These are phyloP conservation scores for Globisporangium perplexum DNA, from an alignment of 352 stramenopile species.

Conservation along the genomic window DNA sequence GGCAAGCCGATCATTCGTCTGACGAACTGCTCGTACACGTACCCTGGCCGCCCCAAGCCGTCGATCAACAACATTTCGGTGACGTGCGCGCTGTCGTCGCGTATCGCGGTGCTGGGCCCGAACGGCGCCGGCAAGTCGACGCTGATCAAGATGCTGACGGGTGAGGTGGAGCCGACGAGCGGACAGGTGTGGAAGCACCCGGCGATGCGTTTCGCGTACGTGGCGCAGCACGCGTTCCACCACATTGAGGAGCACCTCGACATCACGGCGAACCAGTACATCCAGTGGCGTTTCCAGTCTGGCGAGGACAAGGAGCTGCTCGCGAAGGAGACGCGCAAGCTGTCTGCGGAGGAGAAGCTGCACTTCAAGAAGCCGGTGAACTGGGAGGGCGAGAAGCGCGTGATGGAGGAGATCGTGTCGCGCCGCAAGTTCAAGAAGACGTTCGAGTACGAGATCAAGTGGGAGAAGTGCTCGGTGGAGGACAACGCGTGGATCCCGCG, in stretches of 20 bases:
- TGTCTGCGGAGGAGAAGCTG: slow-evolving; percentile 91
- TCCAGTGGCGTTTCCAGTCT: slow-evolving; percentile 96
- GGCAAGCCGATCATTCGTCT: slow-evolving; percentile 88
- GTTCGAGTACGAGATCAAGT: slow-evolving; percentile 98
- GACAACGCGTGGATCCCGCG: slow-evolving; percentile 94
- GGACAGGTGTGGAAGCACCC: slow-evolving; percentile 84
- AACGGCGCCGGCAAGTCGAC: slow-evolving; percentile 96
- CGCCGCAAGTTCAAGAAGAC: slow-evolving; percentile 93
- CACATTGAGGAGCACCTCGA: slow-evolving; percentile 97
- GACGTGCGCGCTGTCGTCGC: slow-evolving; percentile 72
- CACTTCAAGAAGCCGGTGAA: slow-evolving; percentile 93
- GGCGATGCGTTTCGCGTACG: slow-evolving; percentile 92
- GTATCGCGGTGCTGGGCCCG: slow-evolving; percentile 78
- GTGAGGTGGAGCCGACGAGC: slow-evolving; percentile 68
- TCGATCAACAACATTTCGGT: slow-evolving; percentile 82
- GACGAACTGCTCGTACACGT: slow-evolving; percentile 82
- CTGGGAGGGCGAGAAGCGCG: slow-evolving; percentile 89
- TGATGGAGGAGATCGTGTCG: slow-evolving; percentile 88
- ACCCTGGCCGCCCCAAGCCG: slow-evolving; percentile 71
- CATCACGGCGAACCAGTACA: slow-evolving; percentile 94
- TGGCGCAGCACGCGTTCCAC: slow-evolving; percentile 97
- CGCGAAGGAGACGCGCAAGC: slow-evolving; percentile 89
- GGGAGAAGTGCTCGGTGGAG: slow-evolving; percentile 90
- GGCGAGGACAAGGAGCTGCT: slow-evolving; percentile 89
- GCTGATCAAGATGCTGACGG: slow-evolving; percentile 93